Conservation (phyloP, 2,329 filamentous ascomycete genomes). For the Colletotrichum sojae region DNA sequence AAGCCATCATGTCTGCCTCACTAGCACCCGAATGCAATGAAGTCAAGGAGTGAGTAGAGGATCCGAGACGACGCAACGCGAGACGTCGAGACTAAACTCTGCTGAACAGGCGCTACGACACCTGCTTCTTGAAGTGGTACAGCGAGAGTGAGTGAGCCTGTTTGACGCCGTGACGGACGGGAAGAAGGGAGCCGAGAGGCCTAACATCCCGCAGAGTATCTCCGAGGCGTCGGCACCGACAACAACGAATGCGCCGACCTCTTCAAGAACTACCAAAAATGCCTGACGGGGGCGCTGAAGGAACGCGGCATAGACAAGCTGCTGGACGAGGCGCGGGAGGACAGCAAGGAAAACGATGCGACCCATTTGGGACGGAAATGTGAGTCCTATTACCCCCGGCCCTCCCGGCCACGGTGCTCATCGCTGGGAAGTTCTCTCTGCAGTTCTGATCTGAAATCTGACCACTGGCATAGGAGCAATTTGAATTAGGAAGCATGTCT, state of each 20-base stretch:
- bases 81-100: neutral
- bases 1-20: slow-evolving; percentile 86
- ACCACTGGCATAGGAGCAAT: slow-evolving; percentile 28
- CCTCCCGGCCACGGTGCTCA: neutral
- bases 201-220: slow-evolving; percentile 76
- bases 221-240: slow-evolving; percentile 84
- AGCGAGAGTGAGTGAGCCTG: slow-evolving; percentile 86
- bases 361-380: slow-evolving; percentile 60
- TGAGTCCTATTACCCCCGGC: slow-evolving; percentile 46
- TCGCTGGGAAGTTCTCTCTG: too few species aligned
- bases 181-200: neutral
- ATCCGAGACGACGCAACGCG: neutral
- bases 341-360: slow-evolving; percentile 89
- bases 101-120: slow-evolving; percentile 84
- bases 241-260: slow-evolving; percentile 88
- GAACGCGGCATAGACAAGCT: slow-evolving; percentile 93
- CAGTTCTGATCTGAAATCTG: slow-evolving; percentile 2
- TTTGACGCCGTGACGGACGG: neutral
- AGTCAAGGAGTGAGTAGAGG: slow-evolving; percentile 84
- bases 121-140: slow-evolving; percentile 99
- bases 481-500: slow-evolving; percentile 15
- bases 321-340: slow-evolving; percentile 90
- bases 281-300: slow-evolving; percentile 87
- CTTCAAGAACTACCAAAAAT: slow-evolving; percentile 91
- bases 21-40: slow-evolving; percentile 96